These are phyloP conservation scores for Pisolithus sp. DNA, from an alignment of 768 basidiomycete species.

Conservation along the genomic window DNA sequence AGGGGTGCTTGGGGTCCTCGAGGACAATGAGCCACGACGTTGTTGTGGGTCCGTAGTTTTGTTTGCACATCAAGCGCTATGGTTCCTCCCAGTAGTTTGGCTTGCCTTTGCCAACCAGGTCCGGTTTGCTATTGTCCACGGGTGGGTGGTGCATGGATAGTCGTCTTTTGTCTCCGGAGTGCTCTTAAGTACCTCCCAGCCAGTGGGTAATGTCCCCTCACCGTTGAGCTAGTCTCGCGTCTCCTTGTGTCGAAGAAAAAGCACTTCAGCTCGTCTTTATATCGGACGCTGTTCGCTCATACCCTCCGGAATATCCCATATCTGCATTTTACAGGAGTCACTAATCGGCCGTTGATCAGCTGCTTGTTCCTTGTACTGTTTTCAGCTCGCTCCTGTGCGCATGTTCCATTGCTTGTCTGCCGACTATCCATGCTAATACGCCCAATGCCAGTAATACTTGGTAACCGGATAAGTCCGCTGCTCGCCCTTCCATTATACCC, in stretches of 20 bases:
- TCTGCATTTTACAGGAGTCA: background rate
- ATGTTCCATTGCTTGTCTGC: background rate
- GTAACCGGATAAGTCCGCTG: conserved; percentile 4
- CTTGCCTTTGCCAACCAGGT: background rate
- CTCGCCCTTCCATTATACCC: conserved; percentile 2
- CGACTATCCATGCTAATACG: conserved; percentile 2
- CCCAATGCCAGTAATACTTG: background rate
- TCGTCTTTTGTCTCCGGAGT: conserved; percentile 8
- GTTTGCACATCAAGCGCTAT: background rate
- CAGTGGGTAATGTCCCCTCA: background rate
- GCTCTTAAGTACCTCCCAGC: conserved; percentile 9
- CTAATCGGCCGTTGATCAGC: conserved; percentile 1
- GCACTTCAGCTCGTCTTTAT: background rate
- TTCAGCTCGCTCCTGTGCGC: conserved; percentile 3
- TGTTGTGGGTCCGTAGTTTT: conserved; percentile 17
- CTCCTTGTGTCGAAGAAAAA: background rate
- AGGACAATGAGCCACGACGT: conserved; percentile 12
- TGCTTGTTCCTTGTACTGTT: conserved; percentile 4
- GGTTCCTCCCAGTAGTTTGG: background rate
- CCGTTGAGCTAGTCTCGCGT: conserved; percentile 18
- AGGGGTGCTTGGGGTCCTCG: conserved; percentile 8
- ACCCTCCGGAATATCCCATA: background rate
- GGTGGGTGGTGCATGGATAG: conserved; percentile 6
- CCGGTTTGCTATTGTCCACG: conserved; percentile 18
- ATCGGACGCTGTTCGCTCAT: background rate